These are phyloP conservation scores for Fusarium oligoseptatum DNA, from an alignment of 2,329 filamentous ascomycete genomes.

Conservation along the genomic window DNA sequence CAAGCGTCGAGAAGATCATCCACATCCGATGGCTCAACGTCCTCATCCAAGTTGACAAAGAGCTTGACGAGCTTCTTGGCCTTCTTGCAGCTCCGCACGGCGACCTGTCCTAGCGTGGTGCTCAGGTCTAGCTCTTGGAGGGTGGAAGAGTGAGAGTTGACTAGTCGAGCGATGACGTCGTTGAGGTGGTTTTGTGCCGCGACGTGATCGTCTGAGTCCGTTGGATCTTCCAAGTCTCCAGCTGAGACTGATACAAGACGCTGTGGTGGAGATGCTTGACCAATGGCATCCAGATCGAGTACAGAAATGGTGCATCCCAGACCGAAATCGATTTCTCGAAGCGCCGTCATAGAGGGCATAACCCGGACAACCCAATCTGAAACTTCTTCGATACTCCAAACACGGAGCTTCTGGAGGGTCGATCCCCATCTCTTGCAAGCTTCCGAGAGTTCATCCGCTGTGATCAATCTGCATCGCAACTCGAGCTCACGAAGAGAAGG, in stretches of 20 bases:
- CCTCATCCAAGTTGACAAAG: background rate
- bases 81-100: background rate
- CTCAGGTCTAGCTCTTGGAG: background rate
- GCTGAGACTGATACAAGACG: background rate
- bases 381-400: background rate
- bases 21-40: background rate
- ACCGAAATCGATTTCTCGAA: background rate
- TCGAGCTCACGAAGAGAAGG: conserved; percentile 11
- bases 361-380: background rate
- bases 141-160: conserved; percentile 5
- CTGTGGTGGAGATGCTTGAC: background rate
- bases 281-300: conserved; percentile 1
- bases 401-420: conserved; percentile 10
- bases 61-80: conserved; percentile 10
- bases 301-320: background rate
- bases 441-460: background rate
- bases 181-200: background rate
- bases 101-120: background rate
- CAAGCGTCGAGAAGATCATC: conserved; percentile 9
- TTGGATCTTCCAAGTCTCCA: background rate
- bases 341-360: background rate
- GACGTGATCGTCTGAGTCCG: background rate
- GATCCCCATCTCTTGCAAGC: conserved; percentile 21
- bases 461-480: background rate
- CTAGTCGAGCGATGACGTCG: background rate